Evolutionary conservation across 176 grass and related monocot species (phyloP), one percentile per base, ranked within the genome.

Genomic region (Oryza officinalis): DNA sequence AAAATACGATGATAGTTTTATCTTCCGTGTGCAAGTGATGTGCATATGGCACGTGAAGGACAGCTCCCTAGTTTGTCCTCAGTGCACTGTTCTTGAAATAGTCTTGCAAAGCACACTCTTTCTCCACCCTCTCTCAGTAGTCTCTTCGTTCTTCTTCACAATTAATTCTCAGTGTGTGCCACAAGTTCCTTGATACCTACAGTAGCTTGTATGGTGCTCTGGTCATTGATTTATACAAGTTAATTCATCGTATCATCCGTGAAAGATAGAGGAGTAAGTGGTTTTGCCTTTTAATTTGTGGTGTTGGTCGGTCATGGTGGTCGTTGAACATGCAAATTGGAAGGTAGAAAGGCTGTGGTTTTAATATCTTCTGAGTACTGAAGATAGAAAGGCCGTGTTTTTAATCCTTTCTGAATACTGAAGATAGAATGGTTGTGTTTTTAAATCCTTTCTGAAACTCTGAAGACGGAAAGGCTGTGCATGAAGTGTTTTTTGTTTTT

Each of bases 1-100:
- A 50, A 75, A 59, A 80, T 63, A 81, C 61, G 77, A 68, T 60
- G n/a, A 32, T 31, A 20, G 28, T 66, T 52, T 89, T 89, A 72
- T 71, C 66, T 77, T 64, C 85, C 78, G 13, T 4, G 32, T 65
- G 30, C n/a, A 12, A 13, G 5, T 73, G 38, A 49, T 59, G 60
- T 73, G 68, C 32, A 69, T 57, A 76, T 65, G 64, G 27, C 59
- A 78, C 35, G 88, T 86, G 67, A 86, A 73, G 27, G 88, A 86
- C 17, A 86, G 61, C 79, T 61, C 60, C 60, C n/a, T 68, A 35
- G 13, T 78, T 86, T 86, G 83, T 90, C 79, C 46, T 79, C 61
- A 47, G 46, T 40, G 84, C 69, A 59, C 38, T 74, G 66, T 82
- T 86, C 46, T 27, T 60, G 66, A 40, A 49, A 41, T 57, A 60